Evolutionary conservation across 495 filamentous ascomycete genomes (phyloP).

Genomic region (Peziza echinospora): DNA sequence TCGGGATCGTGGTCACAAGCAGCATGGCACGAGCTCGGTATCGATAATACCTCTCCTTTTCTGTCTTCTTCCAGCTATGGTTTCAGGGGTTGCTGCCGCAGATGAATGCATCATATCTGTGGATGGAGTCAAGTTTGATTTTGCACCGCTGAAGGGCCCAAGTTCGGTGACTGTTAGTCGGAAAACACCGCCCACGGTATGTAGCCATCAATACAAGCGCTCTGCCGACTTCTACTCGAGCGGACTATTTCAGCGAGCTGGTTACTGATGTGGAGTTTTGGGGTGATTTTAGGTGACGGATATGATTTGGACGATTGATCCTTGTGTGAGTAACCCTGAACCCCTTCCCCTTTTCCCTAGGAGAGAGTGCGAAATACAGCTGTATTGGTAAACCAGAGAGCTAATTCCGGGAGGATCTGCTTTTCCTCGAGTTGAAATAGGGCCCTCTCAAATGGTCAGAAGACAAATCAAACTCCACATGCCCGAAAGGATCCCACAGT

Average conservation of each 20-base stretch:
- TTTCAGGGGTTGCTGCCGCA: conserved; percentile 6
- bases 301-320: conserved; percentile 72
- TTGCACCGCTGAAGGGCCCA: conserved; percentile 46
- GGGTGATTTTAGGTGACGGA: conserved; percentile 27
- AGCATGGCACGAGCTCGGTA: no score
- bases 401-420: no score
- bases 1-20: no score
- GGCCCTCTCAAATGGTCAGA: conserved; percentile 34
- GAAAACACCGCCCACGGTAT: conserved; percentile 24
- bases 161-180: conserved; percentile 43
- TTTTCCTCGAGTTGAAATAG: no score
- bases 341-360: no score
- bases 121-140: conserved; percentile 29
- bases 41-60: neutral
- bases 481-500: conserved; percentile 42
- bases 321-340: conserved; percentile 40
- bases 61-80: conserved; percentile 1
- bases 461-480: no score
- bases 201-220: conserved; percentile 2
- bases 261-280: neutral
- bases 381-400: no score
- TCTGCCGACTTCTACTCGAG: neutral
- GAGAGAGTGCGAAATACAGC: no score
- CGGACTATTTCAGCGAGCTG: neutral
- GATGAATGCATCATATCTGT: conserved; percentile 5